phyloP scores from a whole-genome alignment of 352 stramenopile species.

The Pythium graminicola region DNA sequence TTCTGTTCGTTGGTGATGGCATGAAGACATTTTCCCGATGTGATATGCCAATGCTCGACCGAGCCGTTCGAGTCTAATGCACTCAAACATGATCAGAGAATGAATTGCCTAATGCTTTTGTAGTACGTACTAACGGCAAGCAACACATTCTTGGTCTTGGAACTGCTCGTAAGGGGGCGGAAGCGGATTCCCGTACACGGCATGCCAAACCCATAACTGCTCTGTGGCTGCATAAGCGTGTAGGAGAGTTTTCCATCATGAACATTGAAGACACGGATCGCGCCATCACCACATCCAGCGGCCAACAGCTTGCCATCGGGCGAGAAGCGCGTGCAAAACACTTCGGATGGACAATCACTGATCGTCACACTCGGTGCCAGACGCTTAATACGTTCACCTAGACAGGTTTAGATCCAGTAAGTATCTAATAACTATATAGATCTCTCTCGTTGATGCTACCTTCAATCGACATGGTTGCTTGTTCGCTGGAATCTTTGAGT shows the following conservation, averaged over 20 bases:
- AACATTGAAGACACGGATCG: slow-evolving; percentile 81
- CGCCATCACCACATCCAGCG: slow-evolving; percentile 78
- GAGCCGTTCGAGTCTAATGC: slow-evolving; percentile 73
- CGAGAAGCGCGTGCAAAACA: slow-evolving; percentile 86
- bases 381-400: slow-evolving; percentile 45
- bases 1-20: slow-evolving; percentile 85
- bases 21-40: slow-evolving; percentile 88
- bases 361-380: slow-evolving; percentile 76
- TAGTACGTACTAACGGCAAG: slow-evolving; percentile 83
- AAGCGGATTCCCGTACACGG: slow-evolving; percentile 81
- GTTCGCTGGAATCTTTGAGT: background rate
- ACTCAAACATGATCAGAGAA: background rate
- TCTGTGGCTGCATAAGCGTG: slow-evolving; percentile 71
- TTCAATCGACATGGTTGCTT: slow-evolving; percentile 9
- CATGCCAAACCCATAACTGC: slow-evolving; percentile 68
- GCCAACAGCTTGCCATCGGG: slow-evolving; percentile 79
- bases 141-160: slow-evolving; percentile 90
- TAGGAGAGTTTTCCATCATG: slow-evolving; percentile 74
- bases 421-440: no score
- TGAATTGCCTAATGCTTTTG: no score
- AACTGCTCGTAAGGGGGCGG: slow-evolving; percentile 62
- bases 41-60: slow-evolving; percentile 92
- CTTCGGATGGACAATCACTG: slow-evolving; percentile 81
- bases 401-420: no score
- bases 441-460: slow-evolving; percentile 7